phyloP scores from a whole-genome alignment of 2,329 filamentous ascomycete genomes.

The Didymella pinodella region DNA sequence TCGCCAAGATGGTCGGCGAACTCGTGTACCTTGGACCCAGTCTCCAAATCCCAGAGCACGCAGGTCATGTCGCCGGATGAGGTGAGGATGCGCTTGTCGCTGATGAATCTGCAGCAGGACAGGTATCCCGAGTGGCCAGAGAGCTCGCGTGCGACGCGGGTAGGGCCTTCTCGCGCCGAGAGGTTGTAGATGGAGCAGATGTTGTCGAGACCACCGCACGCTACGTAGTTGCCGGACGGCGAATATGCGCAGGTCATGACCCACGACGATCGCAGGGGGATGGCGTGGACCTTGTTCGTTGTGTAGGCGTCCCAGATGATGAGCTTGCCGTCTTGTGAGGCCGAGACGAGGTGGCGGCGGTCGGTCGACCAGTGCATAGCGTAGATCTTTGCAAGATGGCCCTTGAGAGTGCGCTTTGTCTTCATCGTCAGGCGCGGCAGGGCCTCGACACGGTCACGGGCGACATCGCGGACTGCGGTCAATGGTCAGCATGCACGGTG shows the following conservation, averaged over 20 bases:
- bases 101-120: conserved; percentile 98
- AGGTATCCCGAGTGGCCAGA: conserved; percentile 97
- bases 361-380: conserved; percentile 99
- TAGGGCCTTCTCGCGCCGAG: conserved; percentile 95
- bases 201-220: conserved; percentile 97
- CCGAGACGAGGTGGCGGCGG: conserved; percentile 93
- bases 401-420: conserved; percentile 94
- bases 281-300: conserved; percentile 99
- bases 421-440: conserved; percentile 97
- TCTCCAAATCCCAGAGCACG: conserved; percentile 99
- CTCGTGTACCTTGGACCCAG: conserved; percentile 94
- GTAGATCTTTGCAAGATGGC: conserved; percentile 98
- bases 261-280: conserved; percentile 96
- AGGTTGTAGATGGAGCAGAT: conserved; percentile 99
- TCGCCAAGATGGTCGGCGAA: conserved; percentile 98
- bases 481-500: conserved; percentile 35
- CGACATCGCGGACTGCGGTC: conserved; percentile 82
- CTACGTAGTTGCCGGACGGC: conserved; percentile 96
- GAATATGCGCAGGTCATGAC: conserved; percentile 99
- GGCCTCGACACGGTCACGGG: conserved; percentile 88
- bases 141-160: conserved; percentile 91
- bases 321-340: conserved; percentile 98
- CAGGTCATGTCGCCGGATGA: conserved; percentile 99
- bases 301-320: conserved; percentile 99
- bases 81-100: conserved; percentile 95